phyloP scores from a whole-genome alignment of 2,329 filamentous ascomycete genomes.

The Fusarium palustre region DNA sequence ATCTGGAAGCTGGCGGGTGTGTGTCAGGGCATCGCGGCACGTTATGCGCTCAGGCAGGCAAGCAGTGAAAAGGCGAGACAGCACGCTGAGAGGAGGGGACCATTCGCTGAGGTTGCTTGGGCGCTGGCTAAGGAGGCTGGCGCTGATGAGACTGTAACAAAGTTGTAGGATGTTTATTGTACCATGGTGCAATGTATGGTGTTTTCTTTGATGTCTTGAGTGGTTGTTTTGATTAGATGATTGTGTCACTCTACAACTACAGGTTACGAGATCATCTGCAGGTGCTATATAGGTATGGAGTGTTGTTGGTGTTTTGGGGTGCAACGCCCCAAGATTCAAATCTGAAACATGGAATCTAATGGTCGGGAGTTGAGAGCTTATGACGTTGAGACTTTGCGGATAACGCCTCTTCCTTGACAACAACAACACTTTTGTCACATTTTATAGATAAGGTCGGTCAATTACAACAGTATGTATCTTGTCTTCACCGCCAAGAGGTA shows the following conservation, averaged over 20 bases:
- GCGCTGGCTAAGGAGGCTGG: constrained; percentile 67
- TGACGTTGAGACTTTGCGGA: constrained; percentile 37
- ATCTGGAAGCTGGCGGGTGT: constrained; percentile 72
- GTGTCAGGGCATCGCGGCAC: constrained; percentile 90
- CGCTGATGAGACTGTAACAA: constrained; percentile 41
- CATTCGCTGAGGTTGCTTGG: constrained; percentile 85
- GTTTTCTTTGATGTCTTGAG: background rate
- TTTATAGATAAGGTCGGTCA: background rate
- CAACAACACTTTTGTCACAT: background rate
- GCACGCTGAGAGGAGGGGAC: constrained; percentile 75
- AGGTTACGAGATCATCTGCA: background rate
- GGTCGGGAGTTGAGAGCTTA: constrained; percentile 7
- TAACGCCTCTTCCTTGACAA: background rate
- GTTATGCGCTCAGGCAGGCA: constrained; percentile 86
- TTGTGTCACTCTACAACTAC: background rate
- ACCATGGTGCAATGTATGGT: background rate
- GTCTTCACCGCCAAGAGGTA: background rate
- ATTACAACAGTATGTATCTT: background rate
- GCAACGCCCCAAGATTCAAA: constrained; percentile 27
- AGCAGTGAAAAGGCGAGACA: constrained; percentile 84
- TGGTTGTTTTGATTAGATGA: background rate
- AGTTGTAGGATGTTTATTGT: constrained; percentile 42
- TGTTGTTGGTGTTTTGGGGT: constrained; percentile 24
- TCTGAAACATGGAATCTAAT: constrained; percentile 32
- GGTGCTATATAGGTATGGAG: background rate